Base-by-base conservation (phyloP, 495 filamentous ascomycete genomes). In the Podospora appendiculata region DNA sequence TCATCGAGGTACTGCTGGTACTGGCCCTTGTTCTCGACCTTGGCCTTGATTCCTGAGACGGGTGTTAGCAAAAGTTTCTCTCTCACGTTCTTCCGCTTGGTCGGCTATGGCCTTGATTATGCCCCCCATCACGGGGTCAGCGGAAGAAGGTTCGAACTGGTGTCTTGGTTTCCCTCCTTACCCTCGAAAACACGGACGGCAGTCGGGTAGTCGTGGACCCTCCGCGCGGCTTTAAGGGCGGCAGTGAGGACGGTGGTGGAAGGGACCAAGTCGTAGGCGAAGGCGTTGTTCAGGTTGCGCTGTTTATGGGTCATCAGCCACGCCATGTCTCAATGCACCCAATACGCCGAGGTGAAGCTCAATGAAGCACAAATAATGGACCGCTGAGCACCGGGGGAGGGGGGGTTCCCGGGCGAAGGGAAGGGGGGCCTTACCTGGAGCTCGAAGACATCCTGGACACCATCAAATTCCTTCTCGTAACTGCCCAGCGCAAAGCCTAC, bases 231-330 rank as follows among this genome's bases (percentile, higher is more conserved):
- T 69, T 80, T 85, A 50, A 99, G 80, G 50, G 93, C 93, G 59
- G 93, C 91, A 60, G 82, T 80, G 72, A 96, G 83, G 66, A 99
- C 94, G 61, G 89, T 84, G 48, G 92, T 82, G 48, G 92, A 91
- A 60, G 93, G 93, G 57, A 99, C 93, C 65, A 99, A 84, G 82
- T 99, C 93, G 85, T 99, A 99, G 70, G 93, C 93, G 76, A 99
- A 99, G 70, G 88, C 90, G 77, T 99, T 99, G 85, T 99, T 99
- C 60, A 99, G 81, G 75, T 99, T 99, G 68, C 93, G 90, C 90
- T 98, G 18, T 44, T 44, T 33, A 36, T 33, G 5, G 25, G 25
- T 25, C 5, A 25, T 25, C 25, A 25, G 25, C 25, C 5, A 25
- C 5, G 25, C 25, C 25, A 5, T 25, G 25, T 25, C 25, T 25